Evolutionary conservation across 306 rosid genomes (phyloP).

Genomic region (Prunus davidiana): DNA sequence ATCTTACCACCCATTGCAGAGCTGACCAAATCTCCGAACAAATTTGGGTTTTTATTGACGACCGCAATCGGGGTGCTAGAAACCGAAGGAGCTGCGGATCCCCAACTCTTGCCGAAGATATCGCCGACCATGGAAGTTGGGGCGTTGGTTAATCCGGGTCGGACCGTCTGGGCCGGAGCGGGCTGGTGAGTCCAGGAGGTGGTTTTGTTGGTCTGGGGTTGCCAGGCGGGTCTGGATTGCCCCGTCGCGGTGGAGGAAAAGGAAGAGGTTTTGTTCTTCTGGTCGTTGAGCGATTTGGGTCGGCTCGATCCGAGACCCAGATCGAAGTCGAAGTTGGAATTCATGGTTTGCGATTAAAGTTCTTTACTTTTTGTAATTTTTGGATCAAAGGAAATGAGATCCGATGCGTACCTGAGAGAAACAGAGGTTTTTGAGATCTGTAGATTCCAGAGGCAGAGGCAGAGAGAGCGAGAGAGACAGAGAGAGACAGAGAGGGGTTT

Average conservation of each 20-base stretch:
- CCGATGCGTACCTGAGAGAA: constrained; percentile 2
- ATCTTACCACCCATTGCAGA: constrained; percentile 71
- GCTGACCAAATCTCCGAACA: constrained; percentile 83
- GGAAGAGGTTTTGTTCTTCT: constrained; percentile 58
- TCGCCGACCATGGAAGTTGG: constrained; percentile 91
- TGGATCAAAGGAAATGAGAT: constrained; percentile 10
- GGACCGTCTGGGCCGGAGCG: constrained; percentile 33
- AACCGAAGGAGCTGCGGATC: constrained; percentile 44
- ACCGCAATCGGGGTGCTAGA: constrained; percentile 46
- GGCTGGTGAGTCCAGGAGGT: constrained; percentile 92
- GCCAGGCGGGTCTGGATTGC: constrained; percentile 55
- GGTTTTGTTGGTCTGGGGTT: constrained; percentile 65
- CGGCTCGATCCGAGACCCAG: constrained; percentile 76
- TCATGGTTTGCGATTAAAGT: constrained; percentile 21
- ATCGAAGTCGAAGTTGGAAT: constrained; percentile 75
- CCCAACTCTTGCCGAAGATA: constrained; percentile 84
- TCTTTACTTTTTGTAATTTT: background rate
- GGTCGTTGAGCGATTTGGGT: constrained; percentile 78
- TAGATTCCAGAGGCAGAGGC: background rate
- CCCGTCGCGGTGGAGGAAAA: constrained; percentile 24
- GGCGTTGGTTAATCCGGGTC: constrained; percentile 38
- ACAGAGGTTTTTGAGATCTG: constrained; percentile 1
- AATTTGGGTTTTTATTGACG: constrained; percentile 71
- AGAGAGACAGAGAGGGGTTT: background rate
- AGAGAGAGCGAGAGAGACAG: background rate